phyloP scores from a whole-genome alignment of 495 filamentous ascomycete genomes.

The Venustampulla echinocandica region DNA sequence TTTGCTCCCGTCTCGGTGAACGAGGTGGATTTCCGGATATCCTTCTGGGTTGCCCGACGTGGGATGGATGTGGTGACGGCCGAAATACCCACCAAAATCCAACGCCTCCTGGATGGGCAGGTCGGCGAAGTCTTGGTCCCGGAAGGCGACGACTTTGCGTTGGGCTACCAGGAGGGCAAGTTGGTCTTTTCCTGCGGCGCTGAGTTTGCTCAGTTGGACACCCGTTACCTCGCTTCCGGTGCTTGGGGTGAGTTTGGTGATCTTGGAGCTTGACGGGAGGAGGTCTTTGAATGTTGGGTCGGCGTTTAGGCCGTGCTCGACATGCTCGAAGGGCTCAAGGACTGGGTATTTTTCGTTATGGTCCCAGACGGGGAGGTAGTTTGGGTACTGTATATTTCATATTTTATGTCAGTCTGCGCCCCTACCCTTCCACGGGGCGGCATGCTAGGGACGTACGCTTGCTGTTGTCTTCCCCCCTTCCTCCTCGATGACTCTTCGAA shows the following conservation, averaged over 20 bases:
- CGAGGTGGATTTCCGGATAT: conserved; percentile 66
- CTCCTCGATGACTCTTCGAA: conserved; percentile 7
- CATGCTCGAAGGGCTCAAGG: conserved; percentile 57
- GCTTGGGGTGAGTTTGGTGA: conserved; percentile 55
- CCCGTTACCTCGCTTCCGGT: conserved; percentile 67
- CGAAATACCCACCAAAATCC: conserved; percentile 66
- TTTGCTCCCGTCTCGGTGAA: conserved; percentile 55
- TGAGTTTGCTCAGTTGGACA: conserved; percentile 64
- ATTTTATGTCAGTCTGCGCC: no score
- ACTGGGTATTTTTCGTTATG: conserved; percentile 47
- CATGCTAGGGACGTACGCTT: conserved; percentile 1
- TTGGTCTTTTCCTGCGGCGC: conserved; percentile 61
- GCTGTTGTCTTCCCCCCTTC: conserved; percentile 13
- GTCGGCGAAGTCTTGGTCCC: conserved; percentile 67
- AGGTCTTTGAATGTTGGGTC: conserved; percentile 61
- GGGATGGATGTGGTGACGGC: conserved; percentile 75
- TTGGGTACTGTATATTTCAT: conserved; percentile 45
- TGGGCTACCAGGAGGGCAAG: conserved; percentile 68
- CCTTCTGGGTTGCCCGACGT: conserved; percentile 63
- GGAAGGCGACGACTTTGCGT: conserved; percentile 72
- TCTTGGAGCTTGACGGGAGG: conserved; percentile 38
- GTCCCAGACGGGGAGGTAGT: conserved; percentile 73
- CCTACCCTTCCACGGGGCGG: neutral
- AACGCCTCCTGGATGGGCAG: conserved; percentile 57
- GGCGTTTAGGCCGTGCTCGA: conserved; percentile 63